Evolutionary conservation across 768 basidiomycete genomes (phyloP), one percentile per base, ranked within the genome.

Genomic region (Gymnopilus junonius): DNA sequence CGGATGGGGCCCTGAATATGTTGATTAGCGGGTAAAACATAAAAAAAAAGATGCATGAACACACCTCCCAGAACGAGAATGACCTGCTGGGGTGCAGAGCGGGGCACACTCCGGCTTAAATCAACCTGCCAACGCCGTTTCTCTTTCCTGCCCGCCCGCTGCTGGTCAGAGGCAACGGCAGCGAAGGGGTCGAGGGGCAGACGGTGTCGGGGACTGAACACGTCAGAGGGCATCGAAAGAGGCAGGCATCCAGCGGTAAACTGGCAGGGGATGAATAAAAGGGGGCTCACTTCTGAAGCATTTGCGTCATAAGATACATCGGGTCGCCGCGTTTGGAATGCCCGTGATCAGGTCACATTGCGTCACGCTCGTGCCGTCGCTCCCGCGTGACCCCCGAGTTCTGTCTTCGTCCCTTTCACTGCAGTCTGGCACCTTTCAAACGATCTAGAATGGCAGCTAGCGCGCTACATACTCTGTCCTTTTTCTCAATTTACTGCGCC

Each of bases 11-110:
- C 77, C 79, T 79, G 20, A 14, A 20, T 25, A 14, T 25, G n/a
- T 17, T 31, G 40, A 32, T 63, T n/a, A 48, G 55, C 43, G 27
- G 62, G 50, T 8, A 39, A 43, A 46, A 42, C 23, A 15, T 21
- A n/a, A 21, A 20, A 43, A 15, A 31, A 37, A n/a, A 40, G 21
- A 27, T 7, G 32, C 17, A 25, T 31, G 21, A 21, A 40, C 54
- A 17, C 5, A 78, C 77, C 72, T 58, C 80, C 80, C 29, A 82
- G 74, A 34, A 82, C 62, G 64, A 83, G 77, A 43, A 83, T 63
- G 59, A 78, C 71, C 59, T 73, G 73, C 1, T 70, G 58, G 3
- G 65, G 67, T 5, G 58, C 35, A 27, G 73, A 59, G 27, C 71
- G 67, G 48, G 59, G 50, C 1, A 57, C 39, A 37, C 71, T 68